Base-by-base conservation (phyloP, 805 yeast genomes). In the Kodamaea restingae region DNA sequence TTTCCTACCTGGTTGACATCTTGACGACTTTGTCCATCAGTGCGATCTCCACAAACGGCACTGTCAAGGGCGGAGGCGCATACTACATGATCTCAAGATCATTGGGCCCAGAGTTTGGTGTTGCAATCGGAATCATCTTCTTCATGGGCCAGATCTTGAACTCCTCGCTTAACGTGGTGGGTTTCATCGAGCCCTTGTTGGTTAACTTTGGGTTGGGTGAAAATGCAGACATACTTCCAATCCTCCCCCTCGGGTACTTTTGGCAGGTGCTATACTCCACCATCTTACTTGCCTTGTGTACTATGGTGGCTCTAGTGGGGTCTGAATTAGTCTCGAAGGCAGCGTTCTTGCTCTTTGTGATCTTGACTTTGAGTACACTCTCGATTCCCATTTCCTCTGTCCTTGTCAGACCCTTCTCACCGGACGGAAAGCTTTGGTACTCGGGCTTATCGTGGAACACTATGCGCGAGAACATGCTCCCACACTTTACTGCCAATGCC, bases 21-120 rank as follows among this genome's bases (percentile, higher is more conserved):
- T 67, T 93, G 40, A 93, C 98, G 0, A 87, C 95, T 0, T 62
- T 93, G 48, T 86, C 96, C 15, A 81, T 93, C 42, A 85, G 95
- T 40, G 98, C 98, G 1, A 93, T 93, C 44, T 88, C 97, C 2
- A 93, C 99, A 2, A 93, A 93, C 56, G 99, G 99, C 15, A 88
- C 95, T 0, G 98, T 93, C 2, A 77, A 88, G 49, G 98, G 98
- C 10, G 99, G 99, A 11, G 99, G 99, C 35, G 97, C 98, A 0
- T 93, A 93, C 58, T 93, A 88, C 54, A 93, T 93, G 97, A 88
- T 93, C 43, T 84, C 95, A 24, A 73, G 99, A 49, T 83, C 95
- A 24, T 66, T 93, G 44, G 99, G 99, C 0, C 96, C 97, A 3
- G 99, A 93, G 58, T 93, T 93, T 62, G 99, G 99, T 18, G 98